Evolutionary conservation across 2,329 filamentous ascomycete genomes (phyloP).

Genomic region (Cladosporium sp.): DNA sequence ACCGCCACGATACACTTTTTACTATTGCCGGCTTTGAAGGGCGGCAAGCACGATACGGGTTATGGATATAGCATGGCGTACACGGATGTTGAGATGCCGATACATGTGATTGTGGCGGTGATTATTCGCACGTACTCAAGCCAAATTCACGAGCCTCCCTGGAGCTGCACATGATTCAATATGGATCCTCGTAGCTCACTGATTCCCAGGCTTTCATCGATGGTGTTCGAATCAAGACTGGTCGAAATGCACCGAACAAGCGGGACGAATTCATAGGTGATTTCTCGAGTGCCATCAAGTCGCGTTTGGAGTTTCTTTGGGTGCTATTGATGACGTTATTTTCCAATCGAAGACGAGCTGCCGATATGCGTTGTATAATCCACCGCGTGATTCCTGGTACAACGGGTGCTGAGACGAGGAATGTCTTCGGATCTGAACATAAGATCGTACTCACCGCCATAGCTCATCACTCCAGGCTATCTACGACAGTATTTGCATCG

Average conservation of each 20-base stretch:
- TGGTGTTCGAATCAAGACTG: neutral
- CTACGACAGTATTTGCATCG: too few relatives aligned
- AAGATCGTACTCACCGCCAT: too few relatives aligned
- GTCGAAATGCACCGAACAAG: neutral
- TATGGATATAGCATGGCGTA: conserved; percentile 19
- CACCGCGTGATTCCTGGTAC: too few relatives aligned
- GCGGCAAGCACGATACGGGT: conserved; percentile 15
- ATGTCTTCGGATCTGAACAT: too few relatives aligned
- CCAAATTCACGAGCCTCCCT: neutral
- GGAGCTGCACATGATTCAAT: neutral
- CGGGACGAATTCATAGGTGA: too few relatives aligned
- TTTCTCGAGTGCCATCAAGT: too few relatives aligned
- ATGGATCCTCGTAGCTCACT: neutral
- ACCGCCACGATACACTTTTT: conserved; percentile 20
- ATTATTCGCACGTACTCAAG: neutral
- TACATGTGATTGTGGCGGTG: neutral
- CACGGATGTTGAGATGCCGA: conserved; percentile 16
- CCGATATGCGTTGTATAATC: too few relatives aligned
- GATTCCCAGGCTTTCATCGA: neutral
- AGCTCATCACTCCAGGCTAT: too few relatives aligned
- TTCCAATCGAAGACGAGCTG: too few relatives aligned
- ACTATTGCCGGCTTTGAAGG: neutral
- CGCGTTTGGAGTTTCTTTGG: too few relatives aligned
- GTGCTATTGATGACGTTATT: too few relatives aligned
- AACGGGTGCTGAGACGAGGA: too few relatives aligned